These are phyloP conservation scores for Passiflora organensis DNA, from an alignment of 345 rosid genomes.

Conservation along the genomic window DNA sequence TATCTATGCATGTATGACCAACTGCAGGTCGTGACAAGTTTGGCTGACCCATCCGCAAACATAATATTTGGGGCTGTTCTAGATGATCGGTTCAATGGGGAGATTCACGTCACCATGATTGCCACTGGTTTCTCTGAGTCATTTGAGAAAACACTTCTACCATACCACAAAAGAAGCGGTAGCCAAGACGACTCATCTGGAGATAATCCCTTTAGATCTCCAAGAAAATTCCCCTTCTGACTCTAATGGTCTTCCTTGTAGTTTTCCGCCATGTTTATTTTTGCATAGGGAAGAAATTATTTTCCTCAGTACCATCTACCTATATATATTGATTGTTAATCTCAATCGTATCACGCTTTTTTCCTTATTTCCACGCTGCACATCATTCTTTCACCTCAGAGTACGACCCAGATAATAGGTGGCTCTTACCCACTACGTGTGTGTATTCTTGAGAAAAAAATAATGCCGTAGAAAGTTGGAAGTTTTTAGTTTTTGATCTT, in stretches of 20 bases:
- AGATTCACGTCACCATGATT: slow-evolving; percentile 91
- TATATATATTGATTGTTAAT: slow-evolving; percentile 33
- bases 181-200: no score
- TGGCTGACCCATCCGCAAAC: slow-evolving; percentile 98
- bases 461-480: no score
- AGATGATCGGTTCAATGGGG: slow-evolving; percentile 89
- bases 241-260: background rate
- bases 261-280: slow-evolving; percentile 5
- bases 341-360: slow-evolving; percentile 7
- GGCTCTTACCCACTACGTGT: no score
- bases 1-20: background rate
- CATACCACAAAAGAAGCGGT: slow-evolving; percentile 70
- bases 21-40: slow-evolving; percentile 86
- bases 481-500: no score
- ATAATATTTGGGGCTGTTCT: slow-evolving; percentile 98
- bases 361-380: background rate
- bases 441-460: no score
- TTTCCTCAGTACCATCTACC: slow-evolving; percentile 6
- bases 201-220: no score
- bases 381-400: no score
- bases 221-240: slow-evolving; percentile 77
- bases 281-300: background rate
- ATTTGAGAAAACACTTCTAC: slow-evolving; percentile 74
- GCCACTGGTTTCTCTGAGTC: slow-evolving; percentile 98
- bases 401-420: no score